Conservation (phyloP, 371 early-diverging fungal species). For the Entomophthora muscae region DNA sequence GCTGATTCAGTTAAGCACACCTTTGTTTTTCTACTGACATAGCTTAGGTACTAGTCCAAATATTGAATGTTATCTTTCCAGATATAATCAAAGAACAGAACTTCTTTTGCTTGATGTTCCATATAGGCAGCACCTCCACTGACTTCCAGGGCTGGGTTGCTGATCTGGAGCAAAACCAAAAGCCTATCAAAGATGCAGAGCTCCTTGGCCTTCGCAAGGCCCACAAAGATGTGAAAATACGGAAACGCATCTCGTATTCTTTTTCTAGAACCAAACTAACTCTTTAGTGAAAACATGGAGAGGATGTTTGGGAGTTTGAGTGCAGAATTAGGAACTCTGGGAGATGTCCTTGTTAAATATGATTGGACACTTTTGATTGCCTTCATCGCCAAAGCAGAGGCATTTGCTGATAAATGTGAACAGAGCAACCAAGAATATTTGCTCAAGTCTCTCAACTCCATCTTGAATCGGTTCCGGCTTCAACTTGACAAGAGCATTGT, state of each 20-base stretch:
- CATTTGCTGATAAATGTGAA: slow-evolving; percentile 36
- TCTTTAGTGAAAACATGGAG: slow-evolving; percentile 49
- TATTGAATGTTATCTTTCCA: slow-evolving; percentile 24
- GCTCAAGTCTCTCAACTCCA: slow-evolving; percentile 37
- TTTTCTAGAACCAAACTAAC: neutral
- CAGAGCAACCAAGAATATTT: slow-evolving; percentile 40
- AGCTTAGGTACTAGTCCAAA: slow-evolving; percentile 25
- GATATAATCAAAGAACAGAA: slow-evolving; percentile 54
- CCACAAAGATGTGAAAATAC: slow-evolving; percentile 39
- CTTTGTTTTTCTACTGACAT: neutral
- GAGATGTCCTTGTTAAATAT: slow-evolving; percentile 64
- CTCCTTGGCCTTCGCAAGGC: slow-evolving; percentile 29
- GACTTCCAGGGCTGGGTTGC: slow-evolving; percentile 9
- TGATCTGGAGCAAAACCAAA: slow-evolving; percentile 15
- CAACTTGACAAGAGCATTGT: slow-evolving; percentile 69
- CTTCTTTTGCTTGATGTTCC: slow-evolving; percentile 63
- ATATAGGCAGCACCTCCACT: slow-evolving; percentile 13
- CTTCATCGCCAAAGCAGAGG: slow-evolving; percentile 68
- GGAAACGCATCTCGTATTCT: slow-evolving; percentile 32
- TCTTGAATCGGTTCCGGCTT: slow-evolving; percentile 37
- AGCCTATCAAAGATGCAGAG: slow-evolving; percentile 22
- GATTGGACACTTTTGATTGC: slow-evolving; percentile 48
- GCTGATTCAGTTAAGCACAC: slow-evolving; percentile 8
- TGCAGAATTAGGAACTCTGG: slow-evolving; percentile 42
- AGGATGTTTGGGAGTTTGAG: slow-evolving; percentile 59